These are phyloP conservation scores for Euphorbia schlechtendalii DNA, from an alignment of 441 rosid species.

Conservation along the genomic window DNA sequence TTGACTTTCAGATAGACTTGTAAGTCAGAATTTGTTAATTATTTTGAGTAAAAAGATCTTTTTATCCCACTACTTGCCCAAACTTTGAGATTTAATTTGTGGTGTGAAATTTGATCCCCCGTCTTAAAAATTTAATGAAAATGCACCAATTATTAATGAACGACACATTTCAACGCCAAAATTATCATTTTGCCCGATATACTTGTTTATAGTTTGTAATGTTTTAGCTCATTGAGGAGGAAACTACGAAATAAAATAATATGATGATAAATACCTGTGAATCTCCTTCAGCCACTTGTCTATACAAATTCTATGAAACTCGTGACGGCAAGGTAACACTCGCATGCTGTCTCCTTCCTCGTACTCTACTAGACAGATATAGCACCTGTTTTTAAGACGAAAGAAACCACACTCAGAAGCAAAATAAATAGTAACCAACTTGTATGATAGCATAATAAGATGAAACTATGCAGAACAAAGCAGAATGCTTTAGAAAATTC, in stretches of 20 bases:
- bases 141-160: neutral
- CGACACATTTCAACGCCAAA: neutral
- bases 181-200: neutral
- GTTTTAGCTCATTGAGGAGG: neutral
- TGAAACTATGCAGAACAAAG: neutral
- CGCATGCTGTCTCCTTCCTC: slow-evolving; percentile 90
- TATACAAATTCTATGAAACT: slow-evolving; percentile 70
- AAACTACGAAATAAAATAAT: neutral
- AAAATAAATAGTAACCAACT: neutral
- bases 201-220: neutral
- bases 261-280: slow-evolving; percentile 58
- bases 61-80: neutral
- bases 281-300: slow-evolving; percentile 99
- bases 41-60: neutral
- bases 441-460: neutral
- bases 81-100: neutral
- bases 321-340: slow-evolving; percentile 84
- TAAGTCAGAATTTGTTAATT: no score
- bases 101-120: neutral
- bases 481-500: neutral
- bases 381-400: slow-evolving; percentile 49
- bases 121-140: neutral
- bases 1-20: neutral
- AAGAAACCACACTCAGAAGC: neutral
- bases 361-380: slow-evolving; percentile 93